A percentile compares a stretch with the other conserved stretches of the same genome.
phyloP scores from a whole-genome alignment of 352 stramenopile genomes.

The Phytophthora brassicae region DNA sequence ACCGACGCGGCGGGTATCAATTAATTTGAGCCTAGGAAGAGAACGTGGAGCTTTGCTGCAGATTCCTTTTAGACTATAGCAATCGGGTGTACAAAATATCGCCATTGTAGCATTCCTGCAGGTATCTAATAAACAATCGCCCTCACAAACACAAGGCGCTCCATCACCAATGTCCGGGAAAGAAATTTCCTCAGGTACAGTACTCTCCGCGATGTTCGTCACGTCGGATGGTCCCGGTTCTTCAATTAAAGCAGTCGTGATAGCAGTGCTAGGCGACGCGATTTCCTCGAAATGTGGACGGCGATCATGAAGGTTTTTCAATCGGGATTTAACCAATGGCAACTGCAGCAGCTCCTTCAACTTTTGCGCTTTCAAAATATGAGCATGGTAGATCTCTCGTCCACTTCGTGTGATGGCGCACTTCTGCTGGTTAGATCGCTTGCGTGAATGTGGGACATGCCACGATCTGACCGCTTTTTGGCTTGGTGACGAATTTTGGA shows the following conservation, averaged over 20 bases:
- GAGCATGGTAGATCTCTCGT: background rate
- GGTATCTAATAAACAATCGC: conserved; percentile 1
- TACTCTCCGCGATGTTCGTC: background rate
- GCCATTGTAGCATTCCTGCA: background rate
- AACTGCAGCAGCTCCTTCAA: background rate
- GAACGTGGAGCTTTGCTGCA: background rate
- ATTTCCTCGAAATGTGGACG: no score
- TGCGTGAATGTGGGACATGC: background rate
- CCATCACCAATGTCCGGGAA: background rate
- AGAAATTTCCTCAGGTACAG: background rate
- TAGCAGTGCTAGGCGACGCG: no score
- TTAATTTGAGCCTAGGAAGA: background rate
- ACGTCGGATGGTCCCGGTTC: background rate
- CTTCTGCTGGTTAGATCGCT: background rate
- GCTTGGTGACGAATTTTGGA: conserved; percentile 1
- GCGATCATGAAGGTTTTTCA: no score
- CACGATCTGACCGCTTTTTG: background rate
- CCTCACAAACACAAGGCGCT: background rate
- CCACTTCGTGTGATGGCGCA: background rate
- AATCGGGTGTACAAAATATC: background rate
- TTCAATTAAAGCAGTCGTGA: no score
- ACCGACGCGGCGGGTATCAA: background rate
- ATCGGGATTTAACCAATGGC: no score
- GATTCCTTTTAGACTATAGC: background rate
- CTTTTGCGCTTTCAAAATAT: background rate